Evolutionary conservation across 352 stramenopile species (phyloP), one percentile per base, ranked within the genome.

Genomic region (Pythium biforme): DNA sequence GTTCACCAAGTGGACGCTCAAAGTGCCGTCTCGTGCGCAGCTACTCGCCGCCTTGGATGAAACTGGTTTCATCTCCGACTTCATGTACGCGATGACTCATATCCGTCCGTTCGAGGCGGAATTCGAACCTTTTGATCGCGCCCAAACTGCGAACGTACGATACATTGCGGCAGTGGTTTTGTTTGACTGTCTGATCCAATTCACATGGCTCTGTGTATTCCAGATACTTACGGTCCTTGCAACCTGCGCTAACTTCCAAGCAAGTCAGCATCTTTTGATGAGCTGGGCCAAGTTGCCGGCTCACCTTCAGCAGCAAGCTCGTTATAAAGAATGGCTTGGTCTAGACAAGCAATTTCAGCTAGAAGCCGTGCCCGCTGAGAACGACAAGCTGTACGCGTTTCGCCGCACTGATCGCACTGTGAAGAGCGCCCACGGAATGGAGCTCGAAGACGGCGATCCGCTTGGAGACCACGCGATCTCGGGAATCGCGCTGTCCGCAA

Each of bases 1-100:
- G 82, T 70, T 89, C 50, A 59, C 65, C 10, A 56, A 69, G 19
- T 91, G 82, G 82, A 29, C 80, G 14, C 54, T 74, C 4, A 85
- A 82, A 60, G 51, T 46, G 4, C 78, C 82, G 25, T 68, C 27
- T 9, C 11, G 34, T 8, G 52, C 20, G 1, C 80, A 88, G 25
- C 29, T 89, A 14, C 79, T 88, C 40, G 53, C 52, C 20, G 69
- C 68, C 46, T 7, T 69, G n/a, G 54, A 65, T 6, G 29, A 58
- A 33, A 66, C 49, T 19, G 62, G 51, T 2, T 69, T 61, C 29
- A n/a, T 41, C 25, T 45, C 46, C 17, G 73, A 85, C 46, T 5
- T 80, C 23, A 64, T 88, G 10, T 75, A 86, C 33, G 47, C 55
- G 12, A 69, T 88, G 41, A 74, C 75, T 47, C 72, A 69, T 25